phyloP scores from a whole-genome alignment of 2,329 filamentous ascomycete genomes.

The Colletotrichum filicis region DNA sequence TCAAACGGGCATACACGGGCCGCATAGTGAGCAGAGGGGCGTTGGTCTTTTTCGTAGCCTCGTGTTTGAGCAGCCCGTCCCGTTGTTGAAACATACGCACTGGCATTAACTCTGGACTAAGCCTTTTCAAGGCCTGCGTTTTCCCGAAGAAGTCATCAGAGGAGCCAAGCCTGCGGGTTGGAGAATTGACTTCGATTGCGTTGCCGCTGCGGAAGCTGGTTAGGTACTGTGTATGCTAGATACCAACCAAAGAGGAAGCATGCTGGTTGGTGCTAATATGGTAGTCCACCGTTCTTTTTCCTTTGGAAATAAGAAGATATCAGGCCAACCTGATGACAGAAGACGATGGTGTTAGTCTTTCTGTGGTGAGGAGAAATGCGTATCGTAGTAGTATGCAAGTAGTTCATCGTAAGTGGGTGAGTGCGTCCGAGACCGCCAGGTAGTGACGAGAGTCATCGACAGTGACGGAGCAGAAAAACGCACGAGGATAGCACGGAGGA shows the following conservation, averaged over 20 bases:
- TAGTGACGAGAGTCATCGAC: background rate
- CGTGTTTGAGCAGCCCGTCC: conserved; percentile 21
- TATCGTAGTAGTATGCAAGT: background rate
- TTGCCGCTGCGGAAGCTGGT: conserved; percentile 1
- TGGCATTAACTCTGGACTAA: background rate
- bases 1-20: conserved; percentile 31
- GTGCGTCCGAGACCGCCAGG: background rate
- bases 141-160: background rate
- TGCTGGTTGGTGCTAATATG: background rate
- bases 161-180: conserved; percentile 14
- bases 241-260: background rate
- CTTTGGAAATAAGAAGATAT: background rate
- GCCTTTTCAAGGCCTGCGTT: background rate
- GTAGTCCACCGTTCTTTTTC: background rate
- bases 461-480: background rate
- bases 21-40: conserved; percentile 17
- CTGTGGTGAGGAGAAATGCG: background rate
- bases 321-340: background rate
- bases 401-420: background rate
- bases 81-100: conserved; percentile 30
- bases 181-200: background rate
- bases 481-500: background rate
- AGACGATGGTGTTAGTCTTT: background rate
- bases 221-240: conserved; percentile 9
- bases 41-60: conserved; percentile 1